Base-by-base conservation (phyloP, 257 asterid genomes). In the Rubia yunnanensis region DNA sequence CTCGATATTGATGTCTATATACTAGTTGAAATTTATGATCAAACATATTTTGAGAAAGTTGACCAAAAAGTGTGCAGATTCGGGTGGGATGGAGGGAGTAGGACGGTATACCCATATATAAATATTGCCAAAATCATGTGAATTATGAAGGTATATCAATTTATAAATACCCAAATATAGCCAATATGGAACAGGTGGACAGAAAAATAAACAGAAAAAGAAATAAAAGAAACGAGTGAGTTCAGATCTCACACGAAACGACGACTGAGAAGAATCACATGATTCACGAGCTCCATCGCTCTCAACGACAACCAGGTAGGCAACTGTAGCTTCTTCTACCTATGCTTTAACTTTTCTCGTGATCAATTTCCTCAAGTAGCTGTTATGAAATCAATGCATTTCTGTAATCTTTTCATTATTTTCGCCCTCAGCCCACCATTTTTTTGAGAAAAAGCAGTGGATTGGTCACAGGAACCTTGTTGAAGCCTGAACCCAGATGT, bases 211-310 rank as follows among this genome's bases (percentile, higher is more conserved):
- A 44, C 4, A 1, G 1, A 44, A 10, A 39, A 10, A 5, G 8
- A 15, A 14, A 15, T 5, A 17, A 44, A 44, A 44, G 52, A 44
- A 44, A 44, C 8, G 52, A 44, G 22, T 17, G 61, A 56, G 39
- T 30, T 59, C 44, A 59, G 64, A 59, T 59, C 64, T 31, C 20
- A 59, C 64, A 3, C 46, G 64, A 57, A 14, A 59, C 64, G 13
- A 32, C 52, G 52, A 44, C 52, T 44, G 52, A 4, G 20, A 10
- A 30, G 26, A 31, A 13, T 30, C 64, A 59, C 64, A 59, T 59
- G 64, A 59, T 30, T 30, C 64, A 30, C 64, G 64, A 59, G 64
- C 64, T 50, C 22, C 56, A 18, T 4, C 23, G 17, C 35, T 30
- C 64, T 7, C 27, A 50, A 50, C 35, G 2, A 44, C 5, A 10